These are phyloP conservation scores for Saturnispora dispora DNA, from an alignment of 805 yeast genomes.

Conservation along the genomic window DNA sequence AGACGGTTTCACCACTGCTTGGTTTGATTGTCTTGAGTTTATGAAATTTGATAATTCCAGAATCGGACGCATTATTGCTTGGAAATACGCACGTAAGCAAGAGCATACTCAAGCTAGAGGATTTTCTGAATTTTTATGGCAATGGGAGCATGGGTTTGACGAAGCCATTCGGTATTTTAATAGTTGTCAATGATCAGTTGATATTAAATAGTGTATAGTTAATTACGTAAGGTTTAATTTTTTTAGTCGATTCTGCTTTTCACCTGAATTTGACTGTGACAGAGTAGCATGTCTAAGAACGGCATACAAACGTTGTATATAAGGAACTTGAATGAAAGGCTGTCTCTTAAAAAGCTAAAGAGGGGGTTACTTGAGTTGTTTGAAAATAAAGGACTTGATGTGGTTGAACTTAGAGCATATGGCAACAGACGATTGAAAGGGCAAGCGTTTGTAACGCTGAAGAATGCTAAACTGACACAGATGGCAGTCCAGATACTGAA, in stretches of 20 bases:
- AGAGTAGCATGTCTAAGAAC: neutral
- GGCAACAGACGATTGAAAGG: slow-evolving; percentile 63
- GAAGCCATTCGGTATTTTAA: slow-evolving; percentile 44
- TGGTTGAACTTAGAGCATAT: slow-evolving; percentile 43
- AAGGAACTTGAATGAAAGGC: slow-evolving; percentile 63
- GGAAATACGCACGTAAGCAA: slow-evolving; percentile 51
- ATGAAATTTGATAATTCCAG: slow-evolving; percentile 58
- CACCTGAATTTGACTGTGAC: too few relatives aligned
- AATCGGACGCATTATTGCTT: slow-evolving; percentile 65
- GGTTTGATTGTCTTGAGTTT: slow-evolving; percentile 66
- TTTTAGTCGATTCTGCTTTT: neutral
- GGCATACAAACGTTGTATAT: slow-evolving; percentile 33
- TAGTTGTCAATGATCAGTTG: neutral
- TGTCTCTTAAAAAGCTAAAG: slow-evolving; percentile 44
- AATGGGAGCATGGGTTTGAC: slow-evolving; percentile 80
- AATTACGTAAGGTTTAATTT: neutral
- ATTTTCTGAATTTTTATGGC: slow-evolving; percentile 58
- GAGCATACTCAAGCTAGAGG: slow-evolving; percentile 58
- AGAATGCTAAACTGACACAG: slow-evolving; percentile 32
- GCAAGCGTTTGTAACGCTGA: slow-evolving; percentile 69
- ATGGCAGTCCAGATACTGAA: slow-evolving; percentile 37
- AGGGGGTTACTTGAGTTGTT: slow-evolving; percentile 35
- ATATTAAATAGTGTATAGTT: neutral
- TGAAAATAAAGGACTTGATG: slow-evolving; percentile 37
- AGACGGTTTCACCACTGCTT: slow-evolving; percentile 70